phyloP scores from a whole-genome alignment of 768 basidiomycete species.

The Mrakia hoshinonis region DNA sequence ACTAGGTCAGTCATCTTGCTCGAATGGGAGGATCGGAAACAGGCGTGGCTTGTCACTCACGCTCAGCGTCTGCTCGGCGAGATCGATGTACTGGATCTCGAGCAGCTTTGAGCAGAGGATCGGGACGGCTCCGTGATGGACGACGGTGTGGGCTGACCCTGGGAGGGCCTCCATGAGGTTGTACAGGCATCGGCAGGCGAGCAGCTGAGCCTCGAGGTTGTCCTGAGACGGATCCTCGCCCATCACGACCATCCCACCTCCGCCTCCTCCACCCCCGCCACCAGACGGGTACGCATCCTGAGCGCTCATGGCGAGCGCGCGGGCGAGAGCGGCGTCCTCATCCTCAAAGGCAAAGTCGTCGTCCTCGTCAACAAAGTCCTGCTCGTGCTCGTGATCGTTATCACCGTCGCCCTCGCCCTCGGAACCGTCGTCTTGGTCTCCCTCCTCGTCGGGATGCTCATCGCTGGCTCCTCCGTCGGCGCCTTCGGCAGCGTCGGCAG shows the following conservation, averaged over 20 bases:
- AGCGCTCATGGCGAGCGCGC: conserved; percentile 70
- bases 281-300: conserved; percentile 18
- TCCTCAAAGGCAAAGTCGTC: too few species aligned
- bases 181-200: conserved; percentile 91
- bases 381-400: conserved; percentile 30
- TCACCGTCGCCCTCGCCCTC: conserved; percentile 42
- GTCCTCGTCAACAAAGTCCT: conserved; percentile 43
- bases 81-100: conserved; percentile 94
- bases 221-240: conserved; percentile 36
- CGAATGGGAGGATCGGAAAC: conserved; percentile 23
- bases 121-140: conserved; percentile 96
- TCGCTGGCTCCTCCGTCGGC: conserved; percentile 31
- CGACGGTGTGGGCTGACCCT: conserved; percentile 91
- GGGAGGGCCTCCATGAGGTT: conserved; percentile 99
- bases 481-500: conserved; percentile 33
- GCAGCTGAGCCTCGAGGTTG: conserved; percentile 72
- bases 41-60: conserved; percentile 50
- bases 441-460: conserved; percentile 61
- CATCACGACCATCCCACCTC: conserved; percentile 30
- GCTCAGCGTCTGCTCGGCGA: conserved; percentile 94
- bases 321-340: conserved; percentile 80
- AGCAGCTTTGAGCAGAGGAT: conserved; percentile 94
- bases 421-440: conserved; percentile 54
- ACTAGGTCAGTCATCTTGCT: not conserved
- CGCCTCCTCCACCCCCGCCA: conserved; percentile 25